Conservation (phyloP, 169 alveolate species). For the Fabrea salina region DNA sequence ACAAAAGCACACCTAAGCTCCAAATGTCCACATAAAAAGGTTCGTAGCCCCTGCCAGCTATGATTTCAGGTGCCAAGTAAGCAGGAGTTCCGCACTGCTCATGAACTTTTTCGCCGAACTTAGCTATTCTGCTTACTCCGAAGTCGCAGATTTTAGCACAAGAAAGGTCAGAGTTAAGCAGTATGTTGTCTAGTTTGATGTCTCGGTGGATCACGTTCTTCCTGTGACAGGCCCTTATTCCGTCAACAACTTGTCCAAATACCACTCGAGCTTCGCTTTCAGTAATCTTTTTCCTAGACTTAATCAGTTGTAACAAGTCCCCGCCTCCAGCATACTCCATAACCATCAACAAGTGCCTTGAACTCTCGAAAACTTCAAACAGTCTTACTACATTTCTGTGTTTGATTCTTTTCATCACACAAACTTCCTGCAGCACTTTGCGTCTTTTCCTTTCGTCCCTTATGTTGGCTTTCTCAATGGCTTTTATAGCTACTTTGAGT, state of each 20-base stretch:
- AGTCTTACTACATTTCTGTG: constrained; percentile 50
- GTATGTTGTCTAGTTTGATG: constrained; percentile 76
- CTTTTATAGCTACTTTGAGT: constrained; percentile 67
- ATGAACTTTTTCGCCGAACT: constrained; percentile 37
- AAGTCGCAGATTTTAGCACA: constrained; percentile 76
- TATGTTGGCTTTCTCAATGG: constrained; percentile 59
- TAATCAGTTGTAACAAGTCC: constrained; percentile 59
- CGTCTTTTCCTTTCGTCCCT: constrained; percentile 50
- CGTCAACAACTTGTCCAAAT: constrained; percentile 56
- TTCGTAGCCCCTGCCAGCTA: constrained; percentile 56
- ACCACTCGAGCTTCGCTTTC: constrained; percentile 53
- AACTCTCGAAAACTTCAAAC: constrained; percentile 63
- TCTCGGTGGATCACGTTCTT: constrained; percentile 77
- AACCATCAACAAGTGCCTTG: constrained; percentile 60
- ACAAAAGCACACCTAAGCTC: constrained; percentile 69
- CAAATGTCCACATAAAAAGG: constrained; percentile 72
- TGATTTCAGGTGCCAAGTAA: constrained; percentile 79
- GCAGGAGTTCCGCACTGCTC: constrained; percentile 80
- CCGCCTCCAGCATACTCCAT: constrained; percentile 80
- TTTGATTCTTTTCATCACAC: constrained; percentile 40
- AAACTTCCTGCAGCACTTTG: constrained; percentile 45
- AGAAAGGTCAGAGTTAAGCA: constrained; percentile 46
- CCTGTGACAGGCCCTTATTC: constrained; percentile 45
- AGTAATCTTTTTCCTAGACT: constrained; percentile 43
- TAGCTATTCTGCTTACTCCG: constrained; percentile 65